Base-by-base conservation (phyloP, 169 alveolate species). In the Eimeria praecox region DNA sequence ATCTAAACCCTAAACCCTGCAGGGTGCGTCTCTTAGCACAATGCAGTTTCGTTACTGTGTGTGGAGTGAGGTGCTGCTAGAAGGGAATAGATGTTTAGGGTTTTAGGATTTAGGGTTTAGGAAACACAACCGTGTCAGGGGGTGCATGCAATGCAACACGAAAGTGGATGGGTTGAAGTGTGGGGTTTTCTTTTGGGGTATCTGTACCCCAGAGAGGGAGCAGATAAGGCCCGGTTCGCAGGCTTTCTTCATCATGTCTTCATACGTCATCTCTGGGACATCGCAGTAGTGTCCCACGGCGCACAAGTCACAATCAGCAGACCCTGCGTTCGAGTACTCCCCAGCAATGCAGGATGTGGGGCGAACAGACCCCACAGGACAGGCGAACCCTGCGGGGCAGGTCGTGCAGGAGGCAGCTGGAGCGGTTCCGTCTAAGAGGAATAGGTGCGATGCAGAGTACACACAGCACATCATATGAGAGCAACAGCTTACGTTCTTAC, bases 151-250 rank as follows among this genome's bases (percentile, higher is more conserved):
- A n/a, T n/a, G n/a, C n/a, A n/a, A n/a, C n/a, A n/a, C n/a, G n/a
- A n/a, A n/a, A n/a, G n/a, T n/a, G n/a, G n/a, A n/a, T n/a, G n/a
- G n/a, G n/a, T n/a, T n/a, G n/a, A n/a, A n/a, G n/a, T n/a, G n/a
- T n/a, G n/a, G n/a, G n/a, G n/a, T n/a, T n/a, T n/a, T n/a, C n/a
- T n/a, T n/a, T 12, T 59, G 56, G 56, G 56, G 30, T 59, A n/a
- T 59, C 62, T 16, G 44, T 44, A 78, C 89, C 89, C 89, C 89
- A 1, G 62, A 35, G 8, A 78, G 66, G 35, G 89, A 20, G 30
- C 89, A 78, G 16, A 52, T 78, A 24, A 78, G 62, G 18, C 89
- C 89, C 22, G 89, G 64, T 16, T 78, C 89, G 89, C 89, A 78
- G 40, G 27, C 64, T 44, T 78, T 78, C 59, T 78, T n/a, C 38